These are phyloP conservation scores for Lomentospora prolificans DNA, from an alignment of 2,329 filamentous ascomycete species.

Conservation along the genomic window DNA sequence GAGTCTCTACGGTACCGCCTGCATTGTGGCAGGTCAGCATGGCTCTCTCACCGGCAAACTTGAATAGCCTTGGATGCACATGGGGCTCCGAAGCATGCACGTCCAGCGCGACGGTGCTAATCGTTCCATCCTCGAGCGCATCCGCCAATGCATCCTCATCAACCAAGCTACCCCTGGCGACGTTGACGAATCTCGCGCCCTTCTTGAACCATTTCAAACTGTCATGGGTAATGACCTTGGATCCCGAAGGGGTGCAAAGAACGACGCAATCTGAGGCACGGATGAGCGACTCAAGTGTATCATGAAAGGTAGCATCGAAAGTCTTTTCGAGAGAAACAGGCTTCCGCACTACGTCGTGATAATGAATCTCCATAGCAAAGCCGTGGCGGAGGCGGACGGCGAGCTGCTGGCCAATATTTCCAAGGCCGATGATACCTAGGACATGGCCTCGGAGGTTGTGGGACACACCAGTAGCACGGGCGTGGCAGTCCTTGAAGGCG, in stretches of 20 bases:
- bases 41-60: constrained; percentile 32
- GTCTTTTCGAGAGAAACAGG: constrained; percentile 28
- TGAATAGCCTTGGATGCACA: constrained; percentile 35
- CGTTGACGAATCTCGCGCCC: constrained; percentile 53
- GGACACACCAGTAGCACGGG: constrained; percentile 45
- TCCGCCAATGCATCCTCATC: constrained; percentile 54
- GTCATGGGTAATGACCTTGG: constrained; percentile 35
- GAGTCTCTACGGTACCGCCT: constrained; percentile 56
- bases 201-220: constrained; percentile 40
- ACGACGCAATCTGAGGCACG: constrained; percentile 47
- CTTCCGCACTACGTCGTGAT: constrained; percentile 49
- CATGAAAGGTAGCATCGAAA: constrained; percentile 38
- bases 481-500: constrained; percentile 49
- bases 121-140: constrained; percentile 41
- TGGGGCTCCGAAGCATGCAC: constrained; percentile 53
- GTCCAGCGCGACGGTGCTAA: constrained; percentile 50
- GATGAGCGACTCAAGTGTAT: constrained; percentile 41
- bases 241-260: constrained; percentile 47
- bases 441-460: constrained; percentile 52
- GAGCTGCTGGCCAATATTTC: constrained; percentile 54
- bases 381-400: constrained; percentile 40
- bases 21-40: constrained; percentile 60
- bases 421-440: constrained; percentile 60
- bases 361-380: constrained; percentile 59
- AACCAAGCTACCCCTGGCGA: constrained; percentile 54